Evolutionary conservation across 768 basidiomycete species (phyloP), one percentile per base, ranked within the genome.

Genomic region (Suillus cothurnatus): DNA sequence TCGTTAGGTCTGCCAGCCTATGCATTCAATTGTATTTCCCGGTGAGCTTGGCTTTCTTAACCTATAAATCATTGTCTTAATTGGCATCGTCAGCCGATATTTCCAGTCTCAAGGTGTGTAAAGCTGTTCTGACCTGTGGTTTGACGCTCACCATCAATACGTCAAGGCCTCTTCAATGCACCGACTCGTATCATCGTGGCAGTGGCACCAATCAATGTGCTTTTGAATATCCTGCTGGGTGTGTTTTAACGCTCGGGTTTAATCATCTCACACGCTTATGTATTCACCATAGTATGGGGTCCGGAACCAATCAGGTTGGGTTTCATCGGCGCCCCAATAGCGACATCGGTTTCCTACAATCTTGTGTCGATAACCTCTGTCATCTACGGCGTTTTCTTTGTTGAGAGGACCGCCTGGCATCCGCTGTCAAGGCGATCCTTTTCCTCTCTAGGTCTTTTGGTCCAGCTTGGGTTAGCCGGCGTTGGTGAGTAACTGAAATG

Each of bases 291-390:
- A 83, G 93, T 95, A 0, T 95, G 93, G 94, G 94, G 94, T 1
- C 94, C 94, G 0, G 79, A 84, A 23, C 78, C 85, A 1, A 77
- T 97, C 60, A 82, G 91, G 15, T 81, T 98, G 6, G 97, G 97
- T 1, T 99, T 93, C 76, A 87, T 93, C 62, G 97, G 97, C 19
- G 96, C 95, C 4, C 96, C 97, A 0, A 83, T 98, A 49, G 92
- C 95, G 0, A 93, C 94, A 0, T 90, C 92, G 0, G 83, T 95
- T 61, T 92, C 92, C 19, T 94, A 95, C 78, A 97, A 95, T 75
- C 80, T 97, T 28, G 88, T 94, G 59, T 80, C 87, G 0, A 49
- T 90, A 38, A 72, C 84, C 57, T 91, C 87, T 1, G 74, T 92
- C 57, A 62, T 81, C 23, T 93, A 92, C 68, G 91, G 87, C 5